A percentile compares a stretch with the other conserved stretches of the same genome.
These are phyloP conservation scores for Fagopyrum esculentum DNA, from an alignment of 148 eudicot species.

Conservation along the genomic window DNA sequence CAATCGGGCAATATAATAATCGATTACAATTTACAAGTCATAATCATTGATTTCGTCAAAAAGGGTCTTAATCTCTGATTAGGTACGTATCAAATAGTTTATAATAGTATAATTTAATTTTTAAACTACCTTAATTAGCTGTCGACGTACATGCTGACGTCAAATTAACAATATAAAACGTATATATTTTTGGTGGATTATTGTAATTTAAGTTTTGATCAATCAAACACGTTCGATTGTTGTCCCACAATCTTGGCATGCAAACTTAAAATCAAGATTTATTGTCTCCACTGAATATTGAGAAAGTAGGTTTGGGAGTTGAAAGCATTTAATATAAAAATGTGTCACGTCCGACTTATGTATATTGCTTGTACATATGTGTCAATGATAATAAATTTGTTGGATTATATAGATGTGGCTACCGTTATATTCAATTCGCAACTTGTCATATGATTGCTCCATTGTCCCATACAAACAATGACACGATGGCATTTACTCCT, in stretches of 20 bases:
- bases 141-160: not conserved
- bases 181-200: not conserved
- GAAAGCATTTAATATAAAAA: not conserved
- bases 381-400: not conserved
- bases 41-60: not conserved
- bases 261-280: not conserved
- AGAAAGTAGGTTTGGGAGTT: constrained; percentile 8
- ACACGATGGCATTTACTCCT: not conserved
- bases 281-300: not conserved
- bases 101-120: not conserved
- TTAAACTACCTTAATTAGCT: not conserved
- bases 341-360: constrained; percentile 11
- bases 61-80: not conserved
- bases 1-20: not conserved
- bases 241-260: not conserved
- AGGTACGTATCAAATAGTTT: not conserved
- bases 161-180: not conserved
- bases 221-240: not conserved
- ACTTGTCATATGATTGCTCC: not conserved
- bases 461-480: not conserved
- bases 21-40: not conserved
- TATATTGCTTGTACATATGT: constrained; percentile 1
- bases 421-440: constrained; percentile 4
- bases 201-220: not conserved
- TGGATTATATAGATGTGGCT: not conserved